A percentile compares a stretch with the other conserved stretches of the same genome.
Evolutionary conservation across 805 yeast genomes (phyloP).

Genomic region (Maudiozyma turicensis): DNA sequence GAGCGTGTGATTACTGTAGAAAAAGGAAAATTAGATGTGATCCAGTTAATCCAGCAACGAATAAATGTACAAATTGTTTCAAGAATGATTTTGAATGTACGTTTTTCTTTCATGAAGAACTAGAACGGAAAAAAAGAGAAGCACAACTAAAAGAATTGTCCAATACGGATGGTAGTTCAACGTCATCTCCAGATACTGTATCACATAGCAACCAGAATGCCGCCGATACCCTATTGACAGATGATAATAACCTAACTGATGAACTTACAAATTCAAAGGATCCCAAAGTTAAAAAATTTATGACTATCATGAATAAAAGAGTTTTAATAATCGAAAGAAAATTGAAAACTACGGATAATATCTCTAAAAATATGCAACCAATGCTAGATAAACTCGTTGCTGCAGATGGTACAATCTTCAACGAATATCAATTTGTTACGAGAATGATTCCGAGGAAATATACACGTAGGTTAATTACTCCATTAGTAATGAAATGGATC

Average conservation of each 20-base stretch:
- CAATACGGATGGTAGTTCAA: neutral
- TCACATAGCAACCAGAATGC: neutral
- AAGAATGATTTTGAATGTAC: constrained; percentile 13
- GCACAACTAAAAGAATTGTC: neutral
- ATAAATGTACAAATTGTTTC: constrained; percentile 13
- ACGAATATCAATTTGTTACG: constrained; percentile 4
- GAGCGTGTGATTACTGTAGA: constrained; percentile 19
- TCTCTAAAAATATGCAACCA: constrained; percentile 6
- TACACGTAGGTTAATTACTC: constrained; percentile 8
- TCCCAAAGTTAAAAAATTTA: neutral
- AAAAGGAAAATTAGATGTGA: constrained; percentile 17
- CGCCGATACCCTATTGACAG: neutral
- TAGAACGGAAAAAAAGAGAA: constrained; percentile 5
- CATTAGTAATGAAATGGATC: constrained; percentile 9
- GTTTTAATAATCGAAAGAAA: constrained; percentile 10
- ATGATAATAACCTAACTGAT: neutral
- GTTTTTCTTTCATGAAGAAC: constrained; percentile 11
- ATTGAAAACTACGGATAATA: constrained; percentile 7
- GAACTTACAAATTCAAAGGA: neutral
- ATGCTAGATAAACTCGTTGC: constrained; percentile 4
- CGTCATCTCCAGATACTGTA: too few relatives aligned
- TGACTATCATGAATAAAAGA: neutral
- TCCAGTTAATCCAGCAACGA: constrained; percentile 6
- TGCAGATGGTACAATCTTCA: neutral
- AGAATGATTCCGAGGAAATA: constrained; percentile 8